These are phyloP conservation scores for Chalaropsis thielavioides DNA, from an alignment of 2,329 filamentous ascomycete genomes.

Conservation along the genomic window DNA sequence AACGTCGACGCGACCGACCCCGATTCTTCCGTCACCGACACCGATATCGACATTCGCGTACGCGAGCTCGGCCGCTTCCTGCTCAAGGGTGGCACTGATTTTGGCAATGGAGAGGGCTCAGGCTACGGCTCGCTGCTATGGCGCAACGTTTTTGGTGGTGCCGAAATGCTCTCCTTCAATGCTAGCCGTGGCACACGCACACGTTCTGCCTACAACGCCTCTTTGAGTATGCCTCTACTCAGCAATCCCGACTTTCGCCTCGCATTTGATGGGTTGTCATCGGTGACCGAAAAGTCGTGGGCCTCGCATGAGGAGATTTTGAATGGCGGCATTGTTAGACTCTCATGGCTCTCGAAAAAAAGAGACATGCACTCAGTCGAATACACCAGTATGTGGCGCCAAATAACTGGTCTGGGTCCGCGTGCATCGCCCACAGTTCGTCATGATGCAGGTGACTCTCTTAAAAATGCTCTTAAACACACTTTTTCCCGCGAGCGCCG, in stretches of 20 bases:
- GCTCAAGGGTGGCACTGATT: constrained; percentile 86
- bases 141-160: constrained; percentile 88
- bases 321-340: constrained; percentile 60
- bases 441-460: constrained; percentile 72
- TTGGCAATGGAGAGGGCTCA: constrained; percentile 86
- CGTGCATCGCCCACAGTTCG: constrained; percentile 70
- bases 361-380: constrained; percentile 62
- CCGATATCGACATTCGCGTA: constrained; percentile 72
- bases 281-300: constrained; percentile 78
- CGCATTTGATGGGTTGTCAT: constrained; percentile 67
- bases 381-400: constrained; percentile 74
- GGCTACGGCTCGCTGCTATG: constrained; percentile 77
- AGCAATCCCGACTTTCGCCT: constrained; percentile 71
- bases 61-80: constrained; percentile 71
- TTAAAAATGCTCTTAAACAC: constrained; percentile 78
- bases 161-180: constrained; percentile 76
- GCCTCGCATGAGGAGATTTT: constrained; percentile 85
- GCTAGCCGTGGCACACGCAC: constrained; percentile 82
- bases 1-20: constrained; percentile 51
- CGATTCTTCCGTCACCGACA: constrained; percentile 56
- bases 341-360: constrained; percentile 54
- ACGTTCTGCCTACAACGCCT: constrained; percentile 77
- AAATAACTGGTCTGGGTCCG: constrained; percentile 63
- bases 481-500: constrained; percentile 66
- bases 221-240: constrained; percentile 66